Conservation (phyloP, 257 asterid species). For the Penstemon newberryi region DNA sequence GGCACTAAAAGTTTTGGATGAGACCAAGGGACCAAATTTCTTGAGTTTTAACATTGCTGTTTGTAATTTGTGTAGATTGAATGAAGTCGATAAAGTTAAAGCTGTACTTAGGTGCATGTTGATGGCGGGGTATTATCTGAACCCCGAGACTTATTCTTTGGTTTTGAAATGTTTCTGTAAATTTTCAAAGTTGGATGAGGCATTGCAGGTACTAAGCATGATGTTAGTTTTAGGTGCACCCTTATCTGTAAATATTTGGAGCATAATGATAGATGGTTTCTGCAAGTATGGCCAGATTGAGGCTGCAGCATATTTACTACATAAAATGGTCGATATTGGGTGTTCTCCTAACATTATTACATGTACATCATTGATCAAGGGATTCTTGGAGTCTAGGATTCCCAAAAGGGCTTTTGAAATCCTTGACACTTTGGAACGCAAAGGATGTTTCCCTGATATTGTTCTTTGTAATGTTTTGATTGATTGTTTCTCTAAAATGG, state of each 20-base stretch:
- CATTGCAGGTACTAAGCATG: constrained; percentile 57
- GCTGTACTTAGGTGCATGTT: constrained; percentile 48
- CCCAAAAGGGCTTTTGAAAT: constrained; percentile 59
- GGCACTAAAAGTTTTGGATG: constrained; percentile 56
- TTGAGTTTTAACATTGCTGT: constrained; percentile 63
- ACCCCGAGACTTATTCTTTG: constrained; percentile 49
- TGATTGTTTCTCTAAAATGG: constrained; percentile 69
- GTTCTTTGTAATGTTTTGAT: constrained; percentile 71
- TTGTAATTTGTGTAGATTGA: constrained; percentile 65
- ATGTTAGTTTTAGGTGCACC: constrained; percentile 63
- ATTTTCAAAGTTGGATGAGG: constrained; percentile 45
- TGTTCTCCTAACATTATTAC: constrained; percentile 65
- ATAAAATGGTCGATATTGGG: constrained; percentile 60
- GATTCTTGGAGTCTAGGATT: constrained; percentile 50
- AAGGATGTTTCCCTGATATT: constrained; percentile 66
- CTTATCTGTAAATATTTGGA: constrained; percentile 53
- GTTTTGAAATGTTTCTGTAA: constrained; percentile 66
- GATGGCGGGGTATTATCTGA: constrained; percentile 56
- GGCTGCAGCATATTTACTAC: constrained; percentile 48
- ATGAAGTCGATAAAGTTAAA: constrained; percentile 44
- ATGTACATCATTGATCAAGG: constrained; percentile 68
- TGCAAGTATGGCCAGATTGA: constrained; percentile 60
- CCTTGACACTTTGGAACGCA: constrained; percentile 44
- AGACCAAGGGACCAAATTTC: constrained; percentile 58
- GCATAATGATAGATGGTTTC: constrained; percentile 58